Conservation (phyloP, 768 basidiomycete genomes). For the Mycena indigotica region DNA sequence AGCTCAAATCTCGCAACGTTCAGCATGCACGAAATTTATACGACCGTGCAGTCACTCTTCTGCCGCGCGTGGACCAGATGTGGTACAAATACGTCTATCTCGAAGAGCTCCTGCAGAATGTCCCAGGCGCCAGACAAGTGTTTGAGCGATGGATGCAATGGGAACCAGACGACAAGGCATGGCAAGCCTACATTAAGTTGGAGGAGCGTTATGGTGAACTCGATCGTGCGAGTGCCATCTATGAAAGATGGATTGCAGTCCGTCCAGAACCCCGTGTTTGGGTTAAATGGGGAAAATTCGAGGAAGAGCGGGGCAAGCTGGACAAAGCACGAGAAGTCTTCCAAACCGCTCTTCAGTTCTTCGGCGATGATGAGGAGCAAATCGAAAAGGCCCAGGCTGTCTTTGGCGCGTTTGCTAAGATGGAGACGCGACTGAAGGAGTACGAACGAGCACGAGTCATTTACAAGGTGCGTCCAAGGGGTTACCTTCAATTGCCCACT, state of each 20-base stretch:
- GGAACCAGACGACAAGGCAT: constrained; percentile 99
- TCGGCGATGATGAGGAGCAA: constrained; percentile 85
- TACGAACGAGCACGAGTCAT: constrained; percentile 96
- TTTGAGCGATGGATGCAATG: constrained; percentile 99
- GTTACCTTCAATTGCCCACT: too few species aligned
- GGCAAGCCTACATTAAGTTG: constrained; percentile 99
- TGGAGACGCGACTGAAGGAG: constrained; percentile 96
- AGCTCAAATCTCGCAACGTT: constrained; percentile 96
- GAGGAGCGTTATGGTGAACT: constrained; percentile 91
- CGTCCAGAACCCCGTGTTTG: constrained; percentile 26
- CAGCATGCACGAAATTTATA: constrained; percentile 96
- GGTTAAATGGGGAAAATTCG: constrained; percentile 25
- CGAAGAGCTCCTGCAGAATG: constrained; percentile 94
- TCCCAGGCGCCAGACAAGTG: constrained; percentile 94
- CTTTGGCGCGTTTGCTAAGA: constrained; percentile 91
- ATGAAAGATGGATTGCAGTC: constrained; percentile 87
- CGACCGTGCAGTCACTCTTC: constrained; percentile 94
- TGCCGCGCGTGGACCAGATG: constrained; percentile 93
- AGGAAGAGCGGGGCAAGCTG: constrained; percentile 27
- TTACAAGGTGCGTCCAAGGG: constrained; percentile 88
- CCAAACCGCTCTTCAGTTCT: constrained; percentile 88
- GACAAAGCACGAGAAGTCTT: constrained; percentile 87
- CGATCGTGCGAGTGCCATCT: constrained; percentile 89
- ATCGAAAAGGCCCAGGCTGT: constrained; percentile 97
- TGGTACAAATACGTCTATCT: constrained; percentile 99